A percentile compares a stretch with the other conserved stretches of the same genome.
Conservation (phyloP, 495 filamentous ascomycete species). For the Filosporella fistucella region DNA sequence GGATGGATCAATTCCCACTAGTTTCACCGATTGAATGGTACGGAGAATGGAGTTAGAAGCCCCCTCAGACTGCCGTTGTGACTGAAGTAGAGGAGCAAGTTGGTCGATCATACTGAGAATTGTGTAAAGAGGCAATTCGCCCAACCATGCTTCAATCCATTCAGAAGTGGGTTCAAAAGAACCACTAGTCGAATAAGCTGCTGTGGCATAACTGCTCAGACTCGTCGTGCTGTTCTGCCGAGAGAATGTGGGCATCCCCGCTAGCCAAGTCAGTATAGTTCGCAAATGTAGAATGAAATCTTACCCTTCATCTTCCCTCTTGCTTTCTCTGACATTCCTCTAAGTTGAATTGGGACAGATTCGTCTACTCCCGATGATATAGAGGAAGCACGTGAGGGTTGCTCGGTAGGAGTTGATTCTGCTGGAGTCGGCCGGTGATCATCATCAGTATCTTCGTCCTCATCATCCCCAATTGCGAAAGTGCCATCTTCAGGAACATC, state of each 20-base stretch:
- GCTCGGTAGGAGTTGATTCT: constrained; percentile 65
- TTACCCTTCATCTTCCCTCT: constrained; percentile 83
- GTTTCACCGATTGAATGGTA: constrained; percentile 13
- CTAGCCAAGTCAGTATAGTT: constrained; percentile 26
- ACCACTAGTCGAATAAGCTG: constrained; percentile 43
- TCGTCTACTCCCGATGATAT: constrained; percentile 71
- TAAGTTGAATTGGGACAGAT: constrained; percentile 79
- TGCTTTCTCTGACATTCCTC: constrained; percentile 97
- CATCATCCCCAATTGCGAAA: constrained; percentile 81
- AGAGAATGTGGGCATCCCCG: constrained; percentile 75
- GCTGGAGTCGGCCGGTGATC: constrained; percentile 59
- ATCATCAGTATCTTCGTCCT: constrained; percentile 69
- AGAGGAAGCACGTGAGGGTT: constrained; percentile 67
- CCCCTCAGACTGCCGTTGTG: constrained; percentile 30
- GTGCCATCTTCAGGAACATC: constrained; percentile 81
- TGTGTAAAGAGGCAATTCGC: constrained; percentile 86
- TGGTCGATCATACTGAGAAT: constrained; percentile 75
- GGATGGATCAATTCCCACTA: constrained; percentile 66
- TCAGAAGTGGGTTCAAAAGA: constrained; percentile 72
- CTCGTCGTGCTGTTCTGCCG: constrained; percentile 90
- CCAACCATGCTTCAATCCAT: constrained; percentile 93
- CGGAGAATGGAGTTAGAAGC: constrained; percentile 41
- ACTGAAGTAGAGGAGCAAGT: constrained; percentile 42
- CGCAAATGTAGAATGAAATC: background rate
- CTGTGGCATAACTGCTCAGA: constrained; percentile 60